Base-by-base conservation (phyloP, 23 red algal genomes). In the Porphyridium purpureum region DNA sequence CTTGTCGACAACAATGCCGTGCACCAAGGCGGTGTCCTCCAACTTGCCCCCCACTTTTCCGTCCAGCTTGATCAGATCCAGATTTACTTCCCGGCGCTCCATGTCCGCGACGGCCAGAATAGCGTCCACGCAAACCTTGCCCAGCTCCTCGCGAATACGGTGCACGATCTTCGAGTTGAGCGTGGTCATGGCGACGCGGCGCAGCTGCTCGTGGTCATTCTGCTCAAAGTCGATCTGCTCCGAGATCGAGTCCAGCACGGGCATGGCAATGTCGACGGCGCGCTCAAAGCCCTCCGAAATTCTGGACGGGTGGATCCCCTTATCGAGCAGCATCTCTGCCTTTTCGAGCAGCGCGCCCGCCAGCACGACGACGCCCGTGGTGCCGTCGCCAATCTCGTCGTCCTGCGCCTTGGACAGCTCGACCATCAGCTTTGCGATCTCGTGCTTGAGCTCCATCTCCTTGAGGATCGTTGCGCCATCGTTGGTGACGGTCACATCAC, bases 371-470 rank as follows among this genome's bases (percentile, higher is more conserved):
- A 98, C 90, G 2, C 90, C 90, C 21, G 90, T 98, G 5, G 90
- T 98, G 32, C 90, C 90, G 68, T 98, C 90, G 6, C 90, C 90
- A 50, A 98, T 85, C 47, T 98, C 90, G 54, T 98, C 90, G 52
- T 98, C 90, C 60, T 93, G 84, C 17, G 84, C 69, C 19, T 80
- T 73, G 2, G 90, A 82, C 50, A 98, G 60, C 25, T 86, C 80
- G 21, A 98, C 90, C 79, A 98, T 85, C 5, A 98, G 69, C 24
- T 81, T 85, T 1, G 79, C 90, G 2, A 98, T 75, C 68, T 85
- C 55, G 36, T 98, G 76, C 54, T 85, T 70, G 24, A 98, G 67
- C 49, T 86, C 64, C 90, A 98, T 98, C 54, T 98, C 74, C 24
- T 85, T 52, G 44, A 98, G 48, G 49, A 98, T 98, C 4, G 90